phyloP scores from a whole-genome alignment of 2,329 filamentous ascomycete species.

The Dactylellina haptotyla region DNA sequence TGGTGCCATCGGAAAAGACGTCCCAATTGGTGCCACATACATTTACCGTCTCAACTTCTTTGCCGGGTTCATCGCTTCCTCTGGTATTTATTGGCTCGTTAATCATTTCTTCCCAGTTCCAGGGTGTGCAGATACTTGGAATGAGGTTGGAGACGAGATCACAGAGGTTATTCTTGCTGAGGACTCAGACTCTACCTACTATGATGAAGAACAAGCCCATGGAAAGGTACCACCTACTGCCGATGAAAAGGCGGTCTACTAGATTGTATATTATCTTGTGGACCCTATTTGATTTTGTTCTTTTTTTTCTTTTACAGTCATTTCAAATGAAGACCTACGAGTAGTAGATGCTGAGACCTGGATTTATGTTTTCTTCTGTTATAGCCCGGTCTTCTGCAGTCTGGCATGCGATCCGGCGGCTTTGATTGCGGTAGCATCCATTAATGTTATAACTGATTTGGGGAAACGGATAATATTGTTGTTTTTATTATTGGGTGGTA shows the following conservation, averaged over 20 bases:
- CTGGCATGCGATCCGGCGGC: conserved; percentile 26
- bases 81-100: conserved; percentile 73
- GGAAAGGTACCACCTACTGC: conserved; percentile 47
- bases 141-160: conserved; percentile 76
- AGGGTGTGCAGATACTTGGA: conserved; percentile 78
- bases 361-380: conserved; percentile 33
- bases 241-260: conserved; percentile 51
- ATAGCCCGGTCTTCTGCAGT: conserved; percentile 40
- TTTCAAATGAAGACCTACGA: background rate
- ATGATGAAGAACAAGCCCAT: conserved; percentile 54
- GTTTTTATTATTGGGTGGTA: too few species aligned
- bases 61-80: conserved; percentile 78
- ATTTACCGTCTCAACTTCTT: conserved; percentile 95
- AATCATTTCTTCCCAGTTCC: conserved; percentile 77
- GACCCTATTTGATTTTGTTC: conserved; percentile 6
- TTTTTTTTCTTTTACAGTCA: background rate
- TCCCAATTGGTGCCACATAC: conserved; percentile 82
- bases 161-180: conserved; percentile 58
- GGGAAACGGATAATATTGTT: too few species aligned
- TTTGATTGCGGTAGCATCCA: conserved; percentile 47
- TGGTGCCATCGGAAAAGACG: conserved; percentile 75
- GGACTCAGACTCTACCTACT: conserved; percentile 53
- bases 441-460: too few species aligned
- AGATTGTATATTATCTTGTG: conserved; percentile 22
- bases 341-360: conserved; percentile 23